These are phyloP conservation scores for Hemisphaericaspora lyxosophila DNA, from an alignment of 1,139 yeast species.

Conservation along the genomic window DNA sequence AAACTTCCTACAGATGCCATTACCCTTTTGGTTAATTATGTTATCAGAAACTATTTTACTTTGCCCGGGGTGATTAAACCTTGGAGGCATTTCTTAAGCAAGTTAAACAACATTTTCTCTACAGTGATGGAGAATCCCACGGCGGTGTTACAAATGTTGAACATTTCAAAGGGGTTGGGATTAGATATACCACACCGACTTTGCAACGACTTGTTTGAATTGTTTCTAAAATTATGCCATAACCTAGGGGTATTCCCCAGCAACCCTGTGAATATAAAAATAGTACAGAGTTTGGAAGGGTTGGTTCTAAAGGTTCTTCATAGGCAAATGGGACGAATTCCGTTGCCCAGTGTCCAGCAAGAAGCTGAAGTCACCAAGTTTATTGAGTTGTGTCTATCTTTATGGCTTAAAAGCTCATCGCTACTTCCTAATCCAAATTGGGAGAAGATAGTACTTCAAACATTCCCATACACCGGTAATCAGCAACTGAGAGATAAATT, in stretches of 20 bases:
- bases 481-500: slow-evolving; percentile 37
- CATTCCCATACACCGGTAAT: slow-evolving; percentile 44
- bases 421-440: slow-evolving; percentile 28
- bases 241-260: background rate
- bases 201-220: slow-evolving; percentile 5
- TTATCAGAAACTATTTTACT: slow-evolving; percentile 13
- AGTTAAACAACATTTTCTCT: slow-evolving; percentile 1
- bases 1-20: slow-evolving; percentile 25
- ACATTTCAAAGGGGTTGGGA: slow-evolving; percentile 4
- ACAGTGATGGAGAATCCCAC: background rate
- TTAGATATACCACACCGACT: slow-evolving; percentile 9
- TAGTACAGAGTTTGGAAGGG: slow-evolving; percentile 7
- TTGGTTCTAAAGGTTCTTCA: slow-evolving; percentile 14
- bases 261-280: background rate
- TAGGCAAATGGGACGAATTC: slow-evolving; percentile 38
- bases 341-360: slow-evolving; percentile 26
- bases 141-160: slow-evolving; percentile 7
- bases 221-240: slow-evolving; percentile 6
- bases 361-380: slow-evolving; percentile 25
- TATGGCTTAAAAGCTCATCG: slow-evolving; percentile 30
- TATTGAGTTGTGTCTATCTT: slow-evolving; percentile 24
- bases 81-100: slow-evolving; percentile 13
- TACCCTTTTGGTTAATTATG: slow-evolving; percentile 15
- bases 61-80: slow-evolving; percentile 21
- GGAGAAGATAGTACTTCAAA: slow-evolving; percentile 39